These are phyloP conservation scores for Boletus tylopilopsis DNA, from an alignment of 768 basidiomycete species.

Conservation along the genomic window DNA sequence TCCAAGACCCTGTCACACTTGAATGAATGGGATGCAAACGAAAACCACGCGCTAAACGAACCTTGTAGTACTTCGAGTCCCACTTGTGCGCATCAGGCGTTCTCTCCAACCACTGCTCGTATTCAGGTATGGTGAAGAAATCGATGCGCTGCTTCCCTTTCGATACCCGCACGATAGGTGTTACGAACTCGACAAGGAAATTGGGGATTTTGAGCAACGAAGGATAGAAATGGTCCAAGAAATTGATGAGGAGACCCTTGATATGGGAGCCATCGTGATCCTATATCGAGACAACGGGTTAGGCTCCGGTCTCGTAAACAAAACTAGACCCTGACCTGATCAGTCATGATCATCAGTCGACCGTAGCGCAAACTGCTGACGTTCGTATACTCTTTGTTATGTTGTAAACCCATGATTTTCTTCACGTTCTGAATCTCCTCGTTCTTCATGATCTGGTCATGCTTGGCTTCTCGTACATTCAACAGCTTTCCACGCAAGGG, in stretches of 20 bases:
- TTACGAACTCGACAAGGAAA: constrained; percentile 97
- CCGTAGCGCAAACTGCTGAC: constrained; percentile 80
- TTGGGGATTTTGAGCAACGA: constrained; percentile 86
- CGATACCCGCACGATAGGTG: constrained; percentile 91
- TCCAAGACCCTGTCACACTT: constrained; percentile 75
- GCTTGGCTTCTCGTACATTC: constrained; percentile 95
- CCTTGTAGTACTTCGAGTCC: constrained; percentile 97
- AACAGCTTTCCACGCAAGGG: constrained; percentile 94
- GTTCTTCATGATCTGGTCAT: constrained; percentile 98
- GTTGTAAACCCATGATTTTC: constrained; percentile 95
- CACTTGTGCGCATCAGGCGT: constrained; percentile 78
- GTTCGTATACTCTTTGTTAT: constrained; percentile 82
- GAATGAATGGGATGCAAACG: constrained; percentile 1
- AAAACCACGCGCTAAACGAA: constrained; percentile 30
- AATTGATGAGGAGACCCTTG: constrained; percentile 98
- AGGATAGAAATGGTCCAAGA: constrained; percentile 94
- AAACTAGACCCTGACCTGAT: constrained; percentile 64
- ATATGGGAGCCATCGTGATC: constrained; percentile 99
- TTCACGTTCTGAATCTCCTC: constrained; percentile 96
- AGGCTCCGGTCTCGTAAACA: neutral
- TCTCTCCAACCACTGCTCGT: constrained; percentile 84
- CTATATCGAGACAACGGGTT: constrained; percentile 37
- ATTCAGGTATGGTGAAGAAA: constrained; percentile 98
- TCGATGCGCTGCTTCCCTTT: constrained; percentile 77
- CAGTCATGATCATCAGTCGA: constrained; percentile 98